Percentiles rank a stretch among this genome's conserved stretches.
Evolutionary conservation across 2,329 filamentous ascomycete genomes (phyloP).

Genomic region (Calonectria crousiana): DNA sequence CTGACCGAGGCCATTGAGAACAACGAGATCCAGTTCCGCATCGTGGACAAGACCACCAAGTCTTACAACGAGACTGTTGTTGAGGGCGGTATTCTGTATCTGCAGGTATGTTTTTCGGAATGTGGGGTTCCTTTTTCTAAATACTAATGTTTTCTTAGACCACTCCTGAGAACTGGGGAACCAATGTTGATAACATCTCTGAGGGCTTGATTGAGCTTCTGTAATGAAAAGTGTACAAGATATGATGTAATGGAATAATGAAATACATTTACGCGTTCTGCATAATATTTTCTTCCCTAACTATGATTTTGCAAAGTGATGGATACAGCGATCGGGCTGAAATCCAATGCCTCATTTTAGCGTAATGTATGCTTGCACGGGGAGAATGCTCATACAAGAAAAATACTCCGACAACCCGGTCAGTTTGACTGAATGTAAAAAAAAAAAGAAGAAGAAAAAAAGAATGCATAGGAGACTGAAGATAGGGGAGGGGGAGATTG

Average conservation of each 20-base stretch:
- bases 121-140: not conserved
- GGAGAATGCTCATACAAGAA: not conserved
- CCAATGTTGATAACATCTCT: constrained; percentile 51
- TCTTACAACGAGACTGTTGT: constrained; percentile 61
- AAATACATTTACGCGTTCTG: not conserved
- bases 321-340: not conserved
- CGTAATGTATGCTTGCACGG: not conserved
- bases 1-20: constrained; percentile 60
- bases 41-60: constrained; percentile 57
- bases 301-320: not conserved
- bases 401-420: too few species aligned
- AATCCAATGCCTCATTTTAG: not conserved
- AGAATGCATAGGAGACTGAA: too few species aligned
- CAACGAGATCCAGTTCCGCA: constrained; percentile 57
- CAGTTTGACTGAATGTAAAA: not conserved
- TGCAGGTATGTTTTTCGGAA: constrained; percentile 55
- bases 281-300: not conserved
- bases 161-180: constrained; percentile 49
- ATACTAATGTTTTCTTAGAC: constrained; percentile 43
- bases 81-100: constrained; percentile 62
- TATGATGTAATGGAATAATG: constrained; percentile 5
- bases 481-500: too few species aligned
- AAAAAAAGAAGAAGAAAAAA: too few species aligned
- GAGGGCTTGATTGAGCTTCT: constrained; percentile 52
- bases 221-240: constrained; percentile 29